A percentile compares a stretch with the other conserved stretches of the same genome.
Evolutionary conservation across 768 basidiomycete genomes (phyloP).

Genomic region (Xerocomus brunneocitrinus): DNA sequence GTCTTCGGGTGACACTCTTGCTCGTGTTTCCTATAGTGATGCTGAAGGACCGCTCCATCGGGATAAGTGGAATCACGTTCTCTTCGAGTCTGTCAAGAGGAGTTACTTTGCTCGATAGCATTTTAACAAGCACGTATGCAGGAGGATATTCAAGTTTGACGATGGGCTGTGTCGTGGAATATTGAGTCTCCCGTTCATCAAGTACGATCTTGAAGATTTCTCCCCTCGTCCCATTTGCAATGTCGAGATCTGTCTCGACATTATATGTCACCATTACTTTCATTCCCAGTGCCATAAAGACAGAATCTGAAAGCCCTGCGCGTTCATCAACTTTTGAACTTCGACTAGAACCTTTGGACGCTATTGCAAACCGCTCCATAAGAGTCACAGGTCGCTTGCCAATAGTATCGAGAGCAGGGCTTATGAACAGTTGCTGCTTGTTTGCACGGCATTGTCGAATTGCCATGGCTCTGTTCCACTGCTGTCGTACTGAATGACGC

Average conservation of each 20-base stretch:
- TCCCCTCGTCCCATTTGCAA: background rate
- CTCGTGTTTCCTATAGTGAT: background rate
- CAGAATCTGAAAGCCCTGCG: background rate
- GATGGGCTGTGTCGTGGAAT: no score
- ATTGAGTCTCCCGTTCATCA: background rate
- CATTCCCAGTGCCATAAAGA: background rate
- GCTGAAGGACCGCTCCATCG: background rate
- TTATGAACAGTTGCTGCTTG: background rate
- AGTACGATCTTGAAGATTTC: background rate
- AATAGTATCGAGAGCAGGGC: background rate
- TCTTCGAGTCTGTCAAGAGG: background rate
- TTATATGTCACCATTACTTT: background rate
- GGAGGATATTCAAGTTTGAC: background rate
- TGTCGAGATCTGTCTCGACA: background rate
- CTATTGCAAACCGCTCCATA: background rate
- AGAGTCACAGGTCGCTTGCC: background rate
- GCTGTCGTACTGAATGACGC: conserved; percentile 30
- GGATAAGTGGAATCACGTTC: background rate
- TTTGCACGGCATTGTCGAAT: no score
- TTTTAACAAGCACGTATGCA: background rate
- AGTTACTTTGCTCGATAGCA: background rate
- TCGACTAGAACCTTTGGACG: background rate
- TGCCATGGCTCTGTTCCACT: conserved; percentile 32
- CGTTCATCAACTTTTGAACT: background rate
- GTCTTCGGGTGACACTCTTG: background rate